Evolutionary conservation across 192 early-diverging fungal genomes (phyloP).

Genomic region (Linderina pennispora): DNA sequence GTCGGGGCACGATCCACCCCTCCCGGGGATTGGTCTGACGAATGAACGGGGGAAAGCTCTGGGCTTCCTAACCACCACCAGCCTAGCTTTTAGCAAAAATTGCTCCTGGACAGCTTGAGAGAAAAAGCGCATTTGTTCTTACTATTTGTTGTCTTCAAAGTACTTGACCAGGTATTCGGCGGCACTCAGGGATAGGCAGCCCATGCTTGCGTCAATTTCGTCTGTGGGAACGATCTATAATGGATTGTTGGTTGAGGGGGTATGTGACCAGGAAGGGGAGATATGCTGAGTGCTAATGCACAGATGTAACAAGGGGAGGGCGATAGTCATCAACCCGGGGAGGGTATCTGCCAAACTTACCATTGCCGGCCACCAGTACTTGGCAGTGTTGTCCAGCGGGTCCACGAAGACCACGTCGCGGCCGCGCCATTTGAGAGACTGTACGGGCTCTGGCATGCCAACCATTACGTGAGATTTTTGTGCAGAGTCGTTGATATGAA

Average conservation of each 20-base stretch:
- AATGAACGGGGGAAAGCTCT: too few species aligned
- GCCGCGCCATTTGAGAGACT: conserved; percentile 24
- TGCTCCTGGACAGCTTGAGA: too few species aligned
- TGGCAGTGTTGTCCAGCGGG: conserved; percentile 51
- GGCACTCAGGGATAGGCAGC: conserved; percentile 19
- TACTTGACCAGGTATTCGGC: conserved; percentile 48
- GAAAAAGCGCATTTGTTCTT: too few species aligned
- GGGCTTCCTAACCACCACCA: too few species aligned
- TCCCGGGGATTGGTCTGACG: too few species aligned
- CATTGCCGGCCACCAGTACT: conserved; percentile 66
- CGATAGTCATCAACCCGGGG: too few species aligned
- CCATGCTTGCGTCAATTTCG: conserved; percentile 47
- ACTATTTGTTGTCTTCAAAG: conserved; percentile 50
- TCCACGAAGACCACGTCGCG: conserved; percentile 60
- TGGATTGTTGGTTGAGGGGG: background rate
- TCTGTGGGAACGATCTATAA: conserved; percentile 46
- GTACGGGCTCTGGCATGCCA: conserved; percentile 7
- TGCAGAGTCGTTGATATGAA: too few species aligned
- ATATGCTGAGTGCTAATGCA: background rate
- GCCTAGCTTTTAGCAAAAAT: too few species aligned
- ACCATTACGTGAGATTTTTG: too few species aligned
- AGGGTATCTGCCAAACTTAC: too few species aligned
- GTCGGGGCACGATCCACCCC: too few species aligned
- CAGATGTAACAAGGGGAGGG: background rate
- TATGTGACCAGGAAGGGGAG: background rate